Conservation (phyloP, 805 yeast species). For the Candida coleopterorum region DNA sequence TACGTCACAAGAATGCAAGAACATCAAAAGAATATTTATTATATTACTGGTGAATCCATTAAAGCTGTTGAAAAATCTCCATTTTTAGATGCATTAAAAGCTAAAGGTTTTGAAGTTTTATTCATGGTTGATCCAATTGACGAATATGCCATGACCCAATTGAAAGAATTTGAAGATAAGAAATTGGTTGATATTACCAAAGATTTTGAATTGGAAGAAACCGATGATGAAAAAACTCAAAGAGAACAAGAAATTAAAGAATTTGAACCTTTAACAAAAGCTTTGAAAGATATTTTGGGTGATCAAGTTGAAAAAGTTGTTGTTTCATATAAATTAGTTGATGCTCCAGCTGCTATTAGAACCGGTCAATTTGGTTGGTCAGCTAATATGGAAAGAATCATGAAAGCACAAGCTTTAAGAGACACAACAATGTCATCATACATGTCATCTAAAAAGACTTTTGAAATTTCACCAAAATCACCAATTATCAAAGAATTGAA, state of each 20-base stretch:
- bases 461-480: slow-evolving; percentile 97
- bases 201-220: slow-evolving; percentile 97
- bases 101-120: slow-evolving; percentile 96
- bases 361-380: slow-evolving; percentile 99
- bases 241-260: slow-evolving; percentile 93
- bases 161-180: slow-evolving; percentile 99
- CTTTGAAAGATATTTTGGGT: slow-evolving; percentile 95
- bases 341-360: slow-evolving; percentile 99
- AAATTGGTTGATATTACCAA: slow-evolving; percentile 97
- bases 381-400: slow-evolving; percentile 99
- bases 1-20: slow-evolving; percentile 99
- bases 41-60: slow-evolving; percentile 97
- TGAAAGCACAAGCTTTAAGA: slow-evolving; percentile 99
- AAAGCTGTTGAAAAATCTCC: slow-evolving; percentile 99
- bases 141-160: slow-evolving; percentile 98
- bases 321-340: slow-evolving; percentile 94
- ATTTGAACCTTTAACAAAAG: slow-evolving; percentile 89
- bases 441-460: slow-evolving; percentile 99
- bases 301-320: slow-evolving; percentile 99
- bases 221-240: slow-evolving; percentile 92
- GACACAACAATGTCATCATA: slow-evolving; percentile 98
- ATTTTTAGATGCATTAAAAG: slow-evolving; percentile 97
- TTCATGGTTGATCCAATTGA: slow-evolving; percentile 99
- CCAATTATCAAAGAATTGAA: slow-evolving; percentile 92
- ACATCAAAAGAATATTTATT: slow-evolving; percentile 99